Evolutionary conservation across 495 filamentous ascomycete species (phyloP), one percentile per base, ranked within the genome.

Genomic region (Hypoxylon fuscum): DNA sequence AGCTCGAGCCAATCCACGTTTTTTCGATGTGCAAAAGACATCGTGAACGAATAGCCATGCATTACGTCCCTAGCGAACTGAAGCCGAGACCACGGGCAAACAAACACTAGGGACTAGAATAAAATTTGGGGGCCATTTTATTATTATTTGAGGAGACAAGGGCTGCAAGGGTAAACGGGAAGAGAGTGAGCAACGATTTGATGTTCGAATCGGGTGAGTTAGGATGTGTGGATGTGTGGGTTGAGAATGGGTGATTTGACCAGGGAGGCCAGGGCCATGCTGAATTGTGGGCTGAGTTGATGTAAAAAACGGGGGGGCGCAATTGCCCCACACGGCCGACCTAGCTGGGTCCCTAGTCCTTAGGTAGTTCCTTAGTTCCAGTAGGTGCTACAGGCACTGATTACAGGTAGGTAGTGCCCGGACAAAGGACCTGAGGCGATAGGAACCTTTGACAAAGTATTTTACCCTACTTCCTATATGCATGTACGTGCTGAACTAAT

Each of bases 211-310:
- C 53, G 48, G 35, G 53, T 52, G 47, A 8, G 12, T 32, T 12
- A 46, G 25, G 45, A 15, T 20, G 27, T 20, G 27, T 48, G 47
- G 31, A 27, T 34, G 3, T 27, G 37, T 31, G 38, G 25, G 34
- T 43, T n/a, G n/a, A n/a, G n/a, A n/a, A n/a, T 18, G 37, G 37
- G 37, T 9, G 17, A 40, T 17, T 40, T 47, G 22, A 40, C 20
- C 22, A 38, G n/a, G 9, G 12, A 21, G 54, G 45, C 52, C 60
- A 29, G 29, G 60, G 48, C 48, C 23, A 40, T 11, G 32, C 46
- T 56, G 45, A 56, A 61, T n/a, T 38, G 52, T 66, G 56, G 56
- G 56, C 56, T 60, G 56, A 61, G 62, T 63, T 55, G 48, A 58
- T 43, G 59, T 32, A 38, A 51, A 27, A 62, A 25, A 22, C 29